A percentile compares a stretch with the other conserved stretches of the same genome.
Evolutionary conservation across 768 basidiomycete species (phyloP).

Genomic region (Holtermannia corniformis): DNA sequence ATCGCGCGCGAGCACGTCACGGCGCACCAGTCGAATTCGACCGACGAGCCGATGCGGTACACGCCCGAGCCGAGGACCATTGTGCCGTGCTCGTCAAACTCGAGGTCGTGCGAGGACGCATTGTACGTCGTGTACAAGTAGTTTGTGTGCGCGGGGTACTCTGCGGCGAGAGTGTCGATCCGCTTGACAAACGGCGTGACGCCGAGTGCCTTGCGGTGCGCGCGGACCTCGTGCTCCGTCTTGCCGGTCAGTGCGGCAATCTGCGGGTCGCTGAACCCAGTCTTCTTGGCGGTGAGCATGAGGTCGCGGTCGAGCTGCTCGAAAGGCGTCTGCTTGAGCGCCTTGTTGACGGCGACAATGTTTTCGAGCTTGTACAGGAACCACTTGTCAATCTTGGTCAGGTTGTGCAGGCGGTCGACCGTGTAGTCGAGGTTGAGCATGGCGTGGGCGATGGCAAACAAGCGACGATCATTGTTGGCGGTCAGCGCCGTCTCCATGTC

Average conservation of each 20-base stretch:
- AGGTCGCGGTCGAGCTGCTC: conserved; percentile 63
- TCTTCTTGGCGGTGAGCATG: conserved; percentile 77
- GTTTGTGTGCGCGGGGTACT: conserved; percentile 97
- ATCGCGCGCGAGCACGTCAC: conserved; percentile 93
- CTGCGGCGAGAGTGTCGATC: conserved; percentile 96
- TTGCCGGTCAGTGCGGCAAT: conserved; percentile 71
- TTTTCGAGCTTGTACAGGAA: conserved; percentile 99
- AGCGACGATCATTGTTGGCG: conserved; percentile 84
- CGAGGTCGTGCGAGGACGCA: conserved; percentile 86
- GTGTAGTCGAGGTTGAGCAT: conserved; percentile 90
- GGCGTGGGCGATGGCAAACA: conserved; percentile 95
- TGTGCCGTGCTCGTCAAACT: conserved; percentile 93
- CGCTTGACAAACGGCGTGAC: conserved; percentile 97
- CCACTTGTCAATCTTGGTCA: conserved; percentile 99
- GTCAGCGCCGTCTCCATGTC: conserved; percentile 70
- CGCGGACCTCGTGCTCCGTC: conserved; percentile 69
- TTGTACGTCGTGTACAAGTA: conserved; percentile 99
- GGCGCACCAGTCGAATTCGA: conserved; percentile 99
- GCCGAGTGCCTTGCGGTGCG: conserved; percentile 71
- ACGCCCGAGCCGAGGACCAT: conserved; percentile 98
- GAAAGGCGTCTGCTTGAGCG: conserved; percentile 60
- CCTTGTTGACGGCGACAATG: conserved; percentile 78
- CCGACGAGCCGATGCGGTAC: conserved; percentile 94
- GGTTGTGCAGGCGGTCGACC: conserved; percentile 77
- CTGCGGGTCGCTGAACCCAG: conserved; percentile 91